Conservation (phyloP, 2,329 filamentous ascomycete species). For the Metarhizium anisopliae region DNA sequence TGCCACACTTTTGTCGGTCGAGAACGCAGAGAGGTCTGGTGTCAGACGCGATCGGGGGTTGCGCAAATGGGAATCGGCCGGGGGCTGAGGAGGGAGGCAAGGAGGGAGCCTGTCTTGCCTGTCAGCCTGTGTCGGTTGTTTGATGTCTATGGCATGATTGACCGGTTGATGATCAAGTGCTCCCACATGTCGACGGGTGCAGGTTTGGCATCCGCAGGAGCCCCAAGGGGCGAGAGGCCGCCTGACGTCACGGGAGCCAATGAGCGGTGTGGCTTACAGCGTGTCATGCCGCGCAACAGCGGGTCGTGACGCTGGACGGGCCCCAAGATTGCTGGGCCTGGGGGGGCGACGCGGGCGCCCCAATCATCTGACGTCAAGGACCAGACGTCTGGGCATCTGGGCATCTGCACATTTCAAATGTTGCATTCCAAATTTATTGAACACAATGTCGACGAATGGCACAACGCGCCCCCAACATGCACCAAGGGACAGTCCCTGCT, state of each 20-base stretch:
- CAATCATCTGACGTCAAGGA: neutral
- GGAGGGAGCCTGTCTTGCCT: neutral
- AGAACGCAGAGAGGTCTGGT: neutral
- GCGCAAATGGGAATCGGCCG: neutral
- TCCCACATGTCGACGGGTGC: no score
- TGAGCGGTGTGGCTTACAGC: neutral
- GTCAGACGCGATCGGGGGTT: neutral
- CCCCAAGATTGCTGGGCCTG: neutral
- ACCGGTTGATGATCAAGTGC: neutral
- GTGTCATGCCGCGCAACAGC: neutral
- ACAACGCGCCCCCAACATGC: no score
- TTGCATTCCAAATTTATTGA: no score
- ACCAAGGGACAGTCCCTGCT: no score
- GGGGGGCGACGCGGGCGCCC: neutral
- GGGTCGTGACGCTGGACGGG: neutral
- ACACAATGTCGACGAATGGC: no score
- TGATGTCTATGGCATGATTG: neutral
- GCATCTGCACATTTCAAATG: no score
- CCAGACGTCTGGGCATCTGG: neutral
- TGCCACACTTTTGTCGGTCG: neutral
- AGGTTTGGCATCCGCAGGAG: no score
- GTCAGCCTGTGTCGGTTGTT: no score
- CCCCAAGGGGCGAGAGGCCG: neutral
- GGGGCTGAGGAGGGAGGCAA: neutral
- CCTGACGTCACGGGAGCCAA: constrained; percentile 12